These are phyloP conservation scores for Lepidium didymum DNA, from an alignment of 345 rosid species.

Conservation along the genomic window DNA sequence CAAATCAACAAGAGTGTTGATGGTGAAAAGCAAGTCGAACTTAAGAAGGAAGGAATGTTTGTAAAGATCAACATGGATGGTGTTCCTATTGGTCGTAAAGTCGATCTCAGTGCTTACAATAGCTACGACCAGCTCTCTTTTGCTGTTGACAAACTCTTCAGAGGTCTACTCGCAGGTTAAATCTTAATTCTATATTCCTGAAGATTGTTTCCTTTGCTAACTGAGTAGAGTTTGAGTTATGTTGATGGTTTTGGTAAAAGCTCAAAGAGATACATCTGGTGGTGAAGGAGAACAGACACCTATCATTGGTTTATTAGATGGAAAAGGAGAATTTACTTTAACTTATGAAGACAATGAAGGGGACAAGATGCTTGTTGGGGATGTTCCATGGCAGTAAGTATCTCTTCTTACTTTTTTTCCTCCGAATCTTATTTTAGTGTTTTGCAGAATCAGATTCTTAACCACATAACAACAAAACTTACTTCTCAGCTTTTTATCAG, in stretches of 20 bases:
- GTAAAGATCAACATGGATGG: constrained; percentile 99
- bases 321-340: constrained; percentile 92
- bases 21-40: constrained; percentile 25
- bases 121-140: constrained; percentile 79
- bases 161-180: constrained; percentile 86
- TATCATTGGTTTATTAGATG: constrained; percentile 62
- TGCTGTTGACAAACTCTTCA: constrained; percentile 91
- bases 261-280: constrained; percentile 65
- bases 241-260: constrained; percentile 26
- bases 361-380: constrained; percentile 99
- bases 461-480: constrained; percentile 20
- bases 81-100: constrained; percentile 93
- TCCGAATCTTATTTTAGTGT: constrained; percentile 36
- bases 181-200: not conserved
- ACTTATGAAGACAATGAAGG: constrained; percentile 98
- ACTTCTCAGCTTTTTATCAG: not conserved
- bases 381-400: constrained; percentile 99
- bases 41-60: constrained; percentile 48
- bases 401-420: constrained; percentile 24
- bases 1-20: constrained; percentile 30
- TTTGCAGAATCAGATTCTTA: constrained; percentile 24
- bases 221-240: not conserved
- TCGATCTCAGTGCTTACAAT: constrained; percentile 71
- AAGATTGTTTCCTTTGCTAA: not conserved
- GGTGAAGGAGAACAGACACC: constrained; percentile 64